Percentiles rank a stretch among this genome's conserved stretches.
phyloP scores from a whole-genome alignment of 345 rosid genomes.

The Hypericum androsaemum region DNA sequence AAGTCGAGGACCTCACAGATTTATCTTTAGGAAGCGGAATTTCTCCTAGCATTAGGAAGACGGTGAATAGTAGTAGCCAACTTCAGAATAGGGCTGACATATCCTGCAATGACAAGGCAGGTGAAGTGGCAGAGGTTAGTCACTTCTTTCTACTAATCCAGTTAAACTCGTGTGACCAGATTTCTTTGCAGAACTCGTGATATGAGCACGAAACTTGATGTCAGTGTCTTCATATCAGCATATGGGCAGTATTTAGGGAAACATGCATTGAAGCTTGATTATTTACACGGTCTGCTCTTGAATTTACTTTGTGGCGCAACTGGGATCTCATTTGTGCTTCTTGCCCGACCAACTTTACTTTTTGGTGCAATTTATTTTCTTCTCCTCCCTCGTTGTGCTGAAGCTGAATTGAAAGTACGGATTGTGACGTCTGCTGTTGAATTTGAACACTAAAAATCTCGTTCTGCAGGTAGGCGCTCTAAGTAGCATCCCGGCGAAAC shows the following conservation, averaged over 20 bases:
- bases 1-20: slow-evolving; percentile 14
- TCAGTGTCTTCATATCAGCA: too few species aligned
- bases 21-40: slow-evolving; percentile 17
- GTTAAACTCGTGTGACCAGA: neutral
- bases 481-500: slow-evolving; percentile 10
- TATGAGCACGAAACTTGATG: neutral
- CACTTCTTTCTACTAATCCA: neutral
- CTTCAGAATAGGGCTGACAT: slow-evolving; percentile 12
- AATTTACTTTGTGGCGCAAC: too few species aligned
- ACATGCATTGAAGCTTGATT: too few species aligned
- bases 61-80: slow-evolving; percentile 7
- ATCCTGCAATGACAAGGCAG: slow-evolving; percentile 13
- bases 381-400: too few species aligned
- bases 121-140: slow-evolving; percentile 25
- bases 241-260: too few species aligned
- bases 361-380: too few species aligned
- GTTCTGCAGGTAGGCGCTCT: slow-evolving; percentile 33
- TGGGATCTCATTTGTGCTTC: too few species aligned
- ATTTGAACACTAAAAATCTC: too few species aligned
- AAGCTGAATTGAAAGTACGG: neutral
- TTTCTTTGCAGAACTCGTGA: neutral
- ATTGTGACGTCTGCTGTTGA: neutral
- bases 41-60: slow-evolving; percentile 8
- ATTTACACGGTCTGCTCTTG: too few species aligned
- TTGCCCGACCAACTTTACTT: too few species aligned